A percentile compares a stretch with the other conserved stretches of the same genome.
Evolutionary conservation across 495 filamentous ascomycete genomes (phyloP).

Genomic region (Neurospora africana): DNA sequence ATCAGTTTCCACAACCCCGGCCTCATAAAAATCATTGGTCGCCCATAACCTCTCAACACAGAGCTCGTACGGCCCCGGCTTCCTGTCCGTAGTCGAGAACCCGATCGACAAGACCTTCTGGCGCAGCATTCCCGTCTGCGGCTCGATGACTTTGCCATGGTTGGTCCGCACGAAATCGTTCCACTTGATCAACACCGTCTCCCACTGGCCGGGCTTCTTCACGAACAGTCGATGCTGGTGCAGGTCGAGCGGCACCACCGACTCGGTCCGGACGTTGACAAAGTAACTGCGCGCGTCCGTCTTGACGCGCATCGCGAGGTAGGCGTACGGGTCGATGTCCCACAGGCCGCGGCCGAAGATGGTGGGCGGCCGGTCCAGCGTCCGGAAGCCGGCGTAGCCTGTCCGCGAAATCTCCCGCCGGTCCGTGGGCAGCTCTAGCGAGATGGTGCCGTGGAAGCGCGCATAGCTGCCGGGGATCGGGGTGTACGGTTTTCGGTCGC

Average conservation of each 20-base stretch:
- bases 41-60: slow-evolving; percentile 80
- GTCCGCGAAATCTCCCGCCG: slow-evolving; percentile 56
- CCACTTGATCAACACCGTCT: slow-evolving; percentile 82
- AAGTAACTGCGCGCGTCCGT: slow-evolving; percentile 88
- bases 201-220: slow-evolving; percentile 75
- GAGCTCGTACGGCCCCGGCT: slow-evolving; percentile 78
- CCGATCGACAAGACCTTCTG: slow-evolving; percentile 78
- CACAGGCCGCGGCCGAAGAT: slow-evolving; percentile 74
- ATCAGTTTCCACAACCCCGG: slow-evolving; percentile 8
- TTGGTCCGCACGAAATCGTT: slow-evolving; percentile 93
- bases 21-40: slow-evolving; percentile 44
- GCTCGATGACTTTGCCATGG: slow-evolving; percentile 79
- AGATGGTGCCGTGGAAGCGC: slow-evolving; percentile 80
- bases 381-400: slow-evolving; percentile 89
- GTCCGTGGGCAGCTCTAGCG: slow-evolving; percentile 68
- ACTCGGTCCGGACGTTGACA: slow-evolving; percentile 91
- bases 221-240: slow-evolving; percentile 91
- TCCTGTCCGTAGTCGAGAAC: slow-evolving; percentile 77
- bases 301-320: slow-evolving; percentile 81
- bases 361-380: slow-evolving; percentile 43
- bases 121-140: slow-evolving; percentile 74
- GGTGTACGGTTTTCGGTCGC: slow-evolving; percentile 20
- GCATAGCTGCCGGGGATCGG: slow-evolving; percentile 37
- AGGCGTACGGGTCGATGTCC: slow-evolving; percentile 82
- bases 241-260: slow-evolving; percentile 80